Evolutionary conservation across 1,139 yeast genomes (phyloP).

Genomic region (Kodamaea ohmeri): DNA sequence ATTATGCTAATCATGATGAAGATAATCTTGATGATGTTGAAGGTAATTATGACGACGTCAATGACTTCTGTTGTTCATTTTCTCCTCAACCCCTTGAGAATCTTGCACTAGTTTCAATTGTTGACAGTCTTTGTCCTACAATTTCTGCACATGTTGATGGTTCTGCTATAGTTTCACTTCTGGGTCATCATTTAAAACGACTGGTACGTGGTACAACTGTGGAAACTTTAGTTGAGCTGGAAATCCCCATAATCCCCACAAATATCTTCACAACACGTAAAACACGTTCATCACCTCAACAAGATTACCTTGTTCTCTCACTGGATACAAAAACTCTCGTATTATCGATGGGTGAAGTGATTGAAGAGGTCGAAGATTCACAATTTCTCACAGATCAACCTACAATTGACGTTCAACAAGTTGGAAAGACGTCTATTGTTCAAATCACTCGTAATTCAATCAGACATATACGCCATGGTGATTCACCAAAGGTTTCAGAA

Average conservation of each 20-base stretch:
- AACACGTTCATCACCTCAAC: constrained; percentile 43
- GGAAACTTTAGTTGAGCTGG: constrained; percentile 66
- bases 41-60: background rate
- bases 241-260: constrained; percentile 62
- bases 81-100: constrained; percentile 40
- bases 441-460: constrained; percentile 79
- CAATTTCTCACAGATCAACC: constrained; percentile 54
- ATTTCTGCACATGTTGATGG: constrained; percentile 47
- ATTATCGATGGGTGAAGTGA: constrained; percentile 73
- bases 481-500: constrained; percentile 34
- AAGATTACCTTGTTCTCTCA: constrained; percentile 65
- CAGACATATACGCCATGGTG: constrained; percentile 46
- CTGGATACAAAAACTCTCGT: constrained; percentile 67
- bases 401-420: constrained; percentile 69
- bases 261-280: constrained; percentile 60
- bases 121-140: constrained; percentile 59
- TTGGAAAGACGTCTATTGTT: constrained; percentile 61
- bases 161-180: constrained; percentile 31
- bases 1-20: too few relatives aligned
- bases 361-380: constrained; percentile 72
- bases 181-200: constrained; percentile 45
- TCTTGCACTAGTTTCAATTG: constrained; percentile 54
- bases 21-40: background rate
- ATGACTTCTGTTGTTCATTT: background rate
- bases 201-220: constrained; percentile 60